phyloP scores from a whole-genome alignment of 129 eudicot genomes.

The Artemisia tridentata region DNA sequence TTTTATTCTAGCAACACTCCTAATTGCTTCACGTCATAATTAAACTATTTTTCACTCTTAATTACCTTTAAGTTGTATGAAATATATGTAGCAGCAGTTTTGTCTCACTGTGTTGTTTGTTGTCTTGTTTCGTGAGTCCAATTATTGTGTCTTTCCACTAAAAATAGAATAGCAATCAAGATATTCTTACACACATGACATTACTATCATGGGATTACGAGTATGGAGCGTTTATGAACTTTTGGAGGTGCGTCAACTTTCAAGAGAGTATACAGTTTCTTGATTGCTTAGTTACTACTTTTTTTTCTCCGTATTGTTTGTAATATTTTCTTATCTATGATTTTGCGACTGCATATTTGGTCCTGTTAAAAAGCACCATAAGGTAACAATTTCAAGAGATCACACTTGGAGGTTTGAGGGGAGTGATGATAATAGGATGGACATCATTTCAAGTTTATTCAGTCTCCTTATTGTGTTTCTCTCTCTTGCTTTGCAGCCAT shows the following conservation, averaged over 20 bases:
- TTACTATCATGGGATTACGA: not conserved
- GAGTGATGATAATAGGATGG: conserved; percentile 14
- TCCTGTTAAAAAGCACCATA: not conserved
- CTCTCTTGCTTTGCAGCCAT: conserved; percentile 58
- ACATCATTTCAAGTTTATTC: not conserved
- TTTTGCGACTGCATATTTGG: not conserved
- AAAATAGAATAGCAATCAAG: not conserved
- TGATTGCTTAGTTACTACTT: not conserved
- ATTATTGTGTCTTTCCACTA: not conserved
- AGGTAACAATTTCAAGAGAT: not conserved
- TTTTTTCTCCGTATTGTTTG: not conserved
- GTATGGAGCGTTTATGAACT: not conserved
- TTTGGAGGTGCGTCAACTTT: not conserved
- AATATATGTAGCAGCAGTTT: no score
- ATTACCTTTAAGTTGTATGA: no score
- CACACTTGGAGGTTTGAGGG: not conserved
- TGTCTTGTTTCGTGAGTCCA: not conserved
- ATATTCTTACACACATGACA: not conserved
- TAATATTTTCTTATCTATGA: not conserved
- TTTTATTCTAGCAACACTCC: no score
- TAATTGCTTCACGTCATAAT: no score
- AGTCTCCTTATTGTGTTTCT: not conserved
- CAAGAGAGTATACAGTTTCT: not conserved
- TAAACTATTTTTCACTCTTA: no score
- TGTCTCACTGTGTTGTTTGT: no score